Base-by-base conservation (phyloP, 768 basidiomycete genomes). In the Hemileccinum impolitum region DNA sequence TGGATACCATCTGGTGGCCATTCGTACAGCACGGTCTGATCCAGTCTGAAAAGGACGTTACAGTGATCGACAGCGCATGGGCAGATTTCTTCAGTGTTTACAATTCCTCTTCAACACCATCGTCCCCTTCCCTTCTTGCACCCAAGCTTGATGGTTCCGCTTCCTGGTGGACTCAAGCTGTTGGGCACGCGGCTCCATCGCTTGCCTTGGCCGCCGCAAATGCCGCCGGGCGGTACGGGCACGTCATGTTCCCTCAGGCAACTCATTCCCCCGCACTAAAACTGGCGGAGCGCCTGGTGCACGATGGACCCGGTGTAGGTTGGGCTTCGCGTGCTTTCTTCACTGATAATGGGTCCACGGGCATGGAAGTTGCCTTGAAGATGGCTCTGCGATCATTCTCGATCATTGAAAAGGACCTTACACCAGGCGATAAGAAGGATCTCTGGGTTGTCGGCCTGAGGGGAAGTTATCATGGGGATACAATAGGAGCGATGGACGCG, bases 381-480 rank as follows among this genome's bases (percentile, higher is more conserved):
- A 97, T 98, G 95, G 95, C 92, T 0, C 69, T 97, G 37, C 77
- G 94, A 21, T 82, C 85, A 2, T 86, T 76, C 53, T 70, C 78
- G 13, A 55, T 68, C 31, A 71, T 74, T 17, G 60, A 67, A 15
- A 57, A 62, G 11, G 58, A 62, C 1, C 58, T 79, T 6, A 61
- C 69, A 18, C 59, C 67, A 6, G 34, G 49, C 10, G 72, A 73
- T 23, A 72, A 73, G 54, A 79, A 77, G 52, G 68, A 72, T 21
- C 70, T 94, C 4, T 90, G 89, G 4, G 79, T 98, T 1, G 63
- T 98, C 3, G 95, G 95, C 0, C 59, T 98, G 37, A 85, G 82
- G 56, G 95, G 95, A 5, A 92, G 92, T 61, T 98, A 97, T 70
- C 95, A 98, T 60, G 95, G 95, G 2, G 95, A 98, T 66, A 98